A percentile compares a stretch with the other conserved stretches of the same genome.
phyloP scores from a whole-genome alignment of 371 early-diverging fungal genomes.

The Apophysomyces elegans region DNA sequence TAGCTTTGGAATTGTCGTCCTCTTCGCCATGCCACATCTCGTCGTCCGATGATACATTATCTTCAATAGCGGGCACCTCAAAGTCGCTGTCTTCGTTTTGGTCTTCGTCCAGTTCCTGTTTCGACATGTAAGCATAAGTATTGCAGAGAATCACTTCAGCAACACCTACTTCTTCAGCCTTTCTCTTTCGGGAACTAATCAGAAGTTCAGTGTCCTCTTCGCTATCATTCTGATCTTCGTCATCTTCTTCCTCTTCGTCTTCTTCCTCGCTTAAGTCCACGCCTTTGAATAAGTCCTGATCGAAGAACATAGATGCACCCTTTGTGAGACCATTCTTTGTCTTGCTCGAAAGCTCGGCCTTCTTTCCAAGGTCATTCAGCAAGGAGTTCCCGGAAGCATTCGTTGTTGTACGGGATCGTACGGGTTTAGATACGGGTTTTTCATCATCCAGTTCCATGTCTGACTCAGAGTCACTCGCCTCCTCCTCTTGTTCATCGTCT shows the following conservation, averaged over 20 bases:
- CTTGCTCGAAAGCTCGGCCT: constrained; percentile 58
- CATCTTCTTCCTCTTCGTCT: constrained; percentile 68
- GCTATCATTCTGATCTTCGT: constrained; percentile 37
- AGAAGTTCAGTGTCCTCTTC: constrained; percentile 16
- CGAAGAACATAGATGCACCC: constrained; percentile 89
- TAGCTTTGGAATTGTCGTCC: constrained; percentile 73
- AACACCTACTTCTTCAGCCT: constrained; percentile 43
- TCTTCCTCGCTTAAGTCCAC: constrained; percentile 57
- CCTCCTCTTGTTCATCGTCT: constrained; percentile 48
- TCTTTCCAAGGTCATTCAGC: constrained; percentile 63
- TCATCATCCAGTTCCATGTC: constrained; percentile 27
- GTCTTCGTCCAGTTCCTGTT: constrained; percentile 26
- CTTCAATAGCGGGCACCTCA: constrained; percentile 62
- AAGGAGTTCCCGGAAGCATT: constrained; percentile 54
- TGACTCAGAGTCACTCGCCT: constrained; percentile 16
- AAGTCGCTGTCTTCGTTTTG: constrained; percentile 61
- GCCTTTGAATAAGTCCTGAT: constrained; percentile 88
- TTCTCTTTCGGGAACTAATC: constrained; percentile 41
- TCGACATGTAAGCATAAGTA: not conserved
- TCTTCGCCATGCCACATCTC: constrained; percentile 70
- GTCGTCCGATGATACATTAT: constrained; percentile 59
- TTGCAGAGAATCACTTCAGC: no score
- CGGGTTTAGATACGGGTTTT: constrained; percentile 12
- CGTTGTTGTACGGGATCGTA: constrained; percentile 17
- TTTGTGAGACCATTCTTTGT: constrained; percentile 70